Evolutionary conservation across 2,329 filamentous ascomycete species (phyloP).

Genomic region (Ophiostoma sp.): DNA sequence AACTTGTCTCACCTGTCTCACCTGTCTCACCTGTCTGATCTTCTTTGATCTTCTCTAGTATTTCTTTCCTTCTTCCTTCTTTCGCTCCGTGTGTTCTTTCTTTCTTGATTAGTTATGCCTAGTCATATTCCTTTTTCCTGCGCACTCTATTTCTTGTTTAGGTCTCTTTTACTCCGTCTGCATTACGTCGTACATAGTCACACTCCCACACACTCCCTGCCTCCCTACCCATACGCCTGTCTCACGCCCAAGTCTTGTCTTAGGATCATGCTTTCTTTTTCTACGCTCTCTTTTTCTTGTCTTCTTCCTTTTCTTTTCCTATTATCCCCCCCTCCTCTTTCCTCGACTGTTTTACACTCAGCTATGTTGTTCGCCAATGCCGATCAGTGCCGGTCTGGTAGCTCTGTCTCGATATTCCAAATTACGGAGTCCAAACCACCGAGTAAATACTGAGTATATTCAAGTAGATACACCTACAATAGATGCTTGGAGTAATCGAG

Average conservation of each 20-base stretch:
- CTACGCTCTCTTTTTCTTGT: too few relatives aligned
- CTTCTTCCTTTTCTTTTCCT: not conserved
- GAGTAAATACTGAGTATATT: too few relatives aligned
- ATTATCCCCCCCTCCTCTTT: not conserved
- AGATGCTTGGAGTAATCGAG: not conserved
- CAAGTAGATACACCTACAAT: too few relatives aligned
- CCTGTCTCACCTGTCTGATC: not conserved
- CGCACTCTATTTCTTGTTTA: conserved; percentile 6
- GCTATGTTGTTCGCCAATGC: not conserved
- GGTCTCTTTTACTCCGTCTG: not conserved
- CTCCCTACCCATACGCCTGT: not conserved
- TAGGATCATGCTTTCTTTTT: too few relatives aligned
- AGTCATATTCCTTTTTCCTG: not conserved
- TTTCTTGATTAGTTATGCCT: not conserved
- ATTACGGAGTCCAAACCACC: not conserved
- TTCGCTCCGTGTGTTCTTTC: not conserved
- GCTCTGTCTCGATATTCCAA: not conserved
- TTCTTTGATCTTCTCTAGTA: not conserved
- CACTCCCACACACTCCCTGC: not conserved
- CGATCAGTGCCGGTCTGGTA: conserved; percentile 1
- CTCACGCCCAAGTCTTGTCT: too few relatives aligned
- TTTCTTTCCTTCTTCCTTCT: not conserved
- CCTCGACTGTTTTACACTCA: not conserved
- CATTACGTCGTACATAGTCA: conserved; percentile 4
- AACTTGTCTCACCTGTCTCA: not conserved